Evolutionary conservation across 2,329 filamentous ascomycete genomes (phyloP).

Genomic region (Fusarium subtropicale): DNA sequence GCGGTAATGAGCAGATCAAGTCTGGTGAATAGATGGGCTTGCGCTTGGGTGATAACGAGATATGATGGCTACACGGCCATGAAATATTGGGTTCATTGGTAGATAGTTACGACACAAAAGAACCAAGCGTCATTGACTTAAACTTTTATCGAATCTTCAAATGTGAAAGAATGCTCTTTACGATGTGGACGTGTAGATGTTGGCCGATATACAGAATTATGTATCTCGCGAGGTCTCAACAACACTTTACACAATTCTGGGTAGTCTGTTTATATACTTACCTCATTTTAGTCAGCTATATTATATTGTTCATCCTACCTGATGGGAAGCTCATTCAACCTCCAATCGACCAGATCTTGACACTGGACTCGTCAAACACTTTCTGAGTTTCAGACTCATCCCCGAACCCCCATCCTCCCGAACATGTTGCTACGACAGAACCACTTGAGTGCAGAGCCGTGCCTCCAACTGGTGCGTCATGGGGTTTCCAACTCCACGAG

Average conservation of each 20-base stretch:
- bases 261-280: not conserved
- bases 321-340: slow-evolving; percentile 7
- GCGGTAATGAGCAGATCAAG: slow-evolving; percentile 12
- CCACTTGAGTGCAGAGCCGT: slow-evolving; percentile 65
- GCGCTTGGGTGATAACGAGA: slow-evolving; percentile 29
- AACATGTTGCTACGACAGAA: slow-evolving; percentile 67
- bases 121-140: slow-evolving; percentile 3
- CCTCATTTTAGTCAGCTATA: not conserved
- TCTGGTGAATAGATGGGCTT: slow-evolving; percentile 21
- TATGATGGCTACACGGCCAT: slow-evolving; percentile 36
- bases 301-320: not conserved
- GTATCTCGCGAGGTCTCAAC: not conserved
- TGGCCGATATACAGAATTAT: not conserved
- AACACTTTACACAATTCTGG: not conserved
- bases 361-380: slow-evolving; percentile 44
- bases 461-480: slow-evolving; percentile 61
- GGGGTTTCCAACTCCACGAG: slow-evolving; percentile 63
- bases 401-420: slow-evolving; percentile 62
- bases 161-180: not conserved
- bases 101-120: slow-evolving; percentile 36
- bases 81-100: slow-evolving; percentile 11
- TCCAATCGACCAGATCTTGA: slow-evolving; percentile 46
- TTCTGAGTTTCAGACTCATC: slow-evolving; percentile 7
- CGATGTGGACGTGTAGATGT: not conserved
- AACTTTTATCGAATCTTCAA: not conserved